Base-by-base conservation (phyloP, 2,329 filamentous ascomycete species). In the Fusarium abutilonis region DNA sequence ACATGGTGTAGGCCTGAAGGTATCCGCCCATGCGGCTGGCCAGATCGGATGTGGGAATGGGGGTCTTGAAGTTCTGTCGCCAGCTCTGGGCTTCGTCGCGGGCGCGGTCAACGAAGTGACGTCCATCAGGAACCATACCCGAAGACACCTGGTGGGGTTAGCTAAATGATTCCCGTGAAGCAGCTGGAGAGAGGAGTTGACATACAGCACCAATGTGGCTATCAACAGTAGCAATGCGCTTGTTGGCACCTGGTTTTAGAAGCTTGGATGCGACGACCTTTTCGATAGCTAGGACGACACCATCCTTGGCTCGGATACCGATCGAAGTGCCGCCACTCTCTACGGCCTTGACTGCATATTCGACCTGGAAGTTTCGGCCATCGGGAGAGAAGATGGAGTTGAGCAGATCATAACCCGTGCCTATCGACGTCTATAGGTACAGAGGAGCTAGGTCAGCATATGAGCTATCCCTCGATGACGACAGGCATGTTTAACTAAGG, bases 301-400 rank as follows among this genome's bases (percentile, higher is more conserved):
- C 95, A 78, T 98, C 93, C 81, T 96, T 97, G 86, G 93, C 97
- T 77, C 93, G 87, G 79, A 99, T 97, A 70, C 95, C 95, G 77
- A 99, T 88, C 50, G 93, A 93, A 52, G 95, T 99, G 74, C 95
- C 94, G 68, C 94, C 95, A 74, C 96, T 98, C 82, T 99, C 95
- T 64, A 99, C 95, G 53, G 95, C 95, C 84, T 99, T 99, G 71
- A 96, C 90, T 69, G 95, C 95, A 78, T 99, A 99, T 85, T 99
- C 95, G 78, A 96, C 92, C 81, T 99, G 95, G 80, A 99, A 99
- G 80, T 99, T 99, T 72, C 95, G 91, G 76, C 95, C 95, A 82
- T 99, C 95, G 68, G 95, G 95, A 44, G 95, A 98, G 85, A 98
- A 99, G 83, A 98, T 96, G 75, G 95, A 98, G 86, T 99, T 99